These are phyloP conservation scores for Chamaecyparis obtusa DNA, from an alignment of 75 land plant genomes.

Conservation along the genomic window DNA sequence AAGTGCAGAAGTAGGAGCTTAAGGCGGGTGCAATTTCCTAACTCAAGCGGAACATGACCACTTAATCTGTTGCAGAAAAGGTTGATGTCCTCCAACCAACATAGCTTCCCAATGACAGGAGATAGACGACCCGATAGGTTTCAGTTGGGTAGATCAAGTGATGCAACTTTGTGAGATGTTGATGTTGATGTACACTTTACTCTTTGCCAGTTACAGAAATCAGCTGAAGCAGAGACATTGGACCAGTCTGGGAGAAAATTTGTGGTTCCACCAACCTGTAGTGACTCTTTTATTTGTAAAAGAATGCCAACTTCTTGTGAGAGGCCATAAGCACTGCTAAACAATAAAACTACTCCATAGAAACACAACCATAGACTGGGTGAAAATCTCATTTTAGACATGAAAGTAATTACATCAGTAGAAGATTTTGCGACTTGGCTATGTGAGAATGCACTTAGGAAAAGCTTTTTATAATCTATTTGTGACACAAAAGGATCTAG, in stretches of 20 bases:
- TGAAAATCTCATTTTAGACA: too few relatives aligned
- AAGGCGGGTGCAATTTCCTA: too few relatives aligned
- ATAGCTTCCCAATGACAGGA: neutral
- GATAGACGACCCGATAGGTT: constrained; percentile 20
- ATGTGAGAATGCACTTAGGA: too few relatives aligned
- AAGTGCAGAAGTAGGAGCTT: constrained; percentile 16
- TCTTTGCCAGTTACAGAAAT: too few relatives aligned
- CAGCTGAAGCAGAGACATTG: neutral
- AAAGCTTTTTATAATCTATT: too few relatives aligned
- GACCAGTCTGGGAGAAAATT: constrained; percentile 11
- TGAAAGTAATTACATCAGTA: too few relatives aligned
- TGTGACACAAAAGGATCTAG: too few relatives aligned
- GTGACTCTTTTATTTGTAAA: constrained; percentile 19
- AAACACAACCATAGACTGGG: too few relatives aligned
- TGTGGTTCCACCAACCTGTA: constrained; percentile 4
- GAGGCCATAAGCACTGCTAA: neutral
- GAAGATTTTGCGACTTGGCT: too few relatives aligned
- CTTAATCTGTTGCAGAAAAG: constrained; percentile 24
- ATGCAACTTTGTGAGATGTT: constrained; percentile 10
- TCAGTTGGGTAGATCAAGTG: constrained; percentile 22
- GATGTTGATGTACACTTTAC: too few relatives aligned
- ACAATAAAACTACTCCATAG: constrained; percentile 10
- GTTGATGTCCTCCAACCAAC: constrained; percentile 26
- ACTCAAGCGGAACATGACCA: constrained; percentile 31
- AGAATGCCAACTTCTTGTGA: neutral